Evolutionary conservation across 768 basidiomycete species (phyloP), one percentile per base, ranked within the genome.

Genomic region (Mycena vitilis): DNA sequence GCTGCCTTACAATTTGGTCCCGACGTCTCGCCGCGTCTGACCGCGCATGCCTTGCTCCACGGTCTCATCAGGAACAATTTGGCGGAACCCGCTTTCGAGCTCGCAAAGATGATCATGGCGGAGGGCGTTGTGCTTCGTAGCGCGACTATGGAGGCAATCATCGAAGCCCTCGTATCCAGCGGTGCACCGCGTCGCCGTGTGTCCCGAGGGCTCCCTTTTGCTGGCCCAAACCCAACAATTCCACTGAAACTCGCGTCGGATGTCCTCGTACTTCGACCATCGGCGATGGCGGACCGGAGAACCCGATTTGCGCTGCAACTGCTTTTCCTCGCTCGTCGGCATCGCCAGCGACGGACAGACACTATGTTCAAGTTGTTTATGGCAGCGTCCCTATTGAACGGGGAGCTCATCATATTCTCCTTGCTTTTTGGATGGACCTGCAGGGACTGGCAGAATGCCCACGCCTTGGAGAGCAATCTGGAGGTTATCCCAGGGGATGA

Each of bases 351-450:
- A 37, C 85, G 89, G 51, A 87, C 88, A 2, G 78, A 85, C n/a
- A 79, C 81, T 37, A 88, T 92, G 83, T 92, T 89, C 74, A 84
- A 85, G 59, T 81, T 82, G 2, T 77, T 93, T 56, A 82, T 94
- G 70, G 81, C 85, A 5, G 84, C 89, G 11, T 91, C 90, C 63
- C 80, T 95, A 22, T 75, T 93, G 45, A 92, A 95, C 57, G 92
- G 92, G 30, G 94, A 95, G 75, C 88, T 95, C 56, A 84, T 95
- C 47, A 82, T 92, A n/a, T 93, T 87, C 0, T 89, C 91, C 1
- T 78, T 94, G 34, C 79, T 94, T 7, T 92, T 94, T 63, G 90
- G 85, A 1, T 78, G 88, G 48, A 74, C 92, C 22, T 78, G 92
- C 49, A 87, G 90, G 70, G 90, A 93, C 37, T 91, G 85, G 81